phyloP scores from a whole-genome alignment of 129 eudicot genomes.

The Scalesia atractyloides region DNA sequence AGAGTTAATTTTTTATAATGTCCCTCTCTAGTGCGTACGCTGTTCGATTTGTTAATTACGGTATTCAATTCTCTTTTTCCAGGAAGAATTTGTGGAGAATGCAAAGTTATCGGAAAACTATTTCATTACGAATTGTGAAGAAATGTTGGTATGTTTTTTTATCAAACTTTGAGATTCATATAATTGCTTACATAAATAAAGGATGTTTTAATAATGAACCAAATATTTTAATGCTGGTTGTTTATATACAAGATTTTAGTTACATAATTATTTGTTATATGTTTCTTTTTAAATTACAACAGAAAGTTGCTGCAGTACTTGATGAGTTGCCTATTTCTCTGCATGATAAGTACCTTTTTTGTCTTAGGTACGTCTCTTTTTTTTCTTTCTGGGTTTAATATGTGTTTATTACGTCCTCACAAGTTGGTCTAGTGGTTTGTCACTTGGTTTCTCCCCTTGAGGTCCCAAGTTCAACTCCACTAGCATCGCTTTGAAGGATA shows the following conservation, averaged over 20 bases:
- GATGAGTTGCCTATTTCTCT: slow-evolving; percentile 86
- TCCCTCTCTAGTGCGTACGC: neutral
- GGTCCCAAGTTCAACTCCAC: no score
- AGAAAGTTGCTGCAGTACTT: slow-evolving; percentile 92
- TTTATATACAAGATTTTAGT: neutral
- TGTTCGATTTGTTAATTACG: slow-evolving; percentile 2
- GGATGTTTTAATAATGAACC: neutral
- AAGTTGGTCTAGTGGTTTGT: no score
- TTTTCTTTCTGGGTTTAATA: neutral
- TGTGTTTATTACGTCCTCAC: neutral
- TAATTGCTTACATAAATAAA: neutral
- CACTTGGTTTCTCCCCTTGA: no score
- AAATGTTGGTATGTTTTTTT: slow-evolving; percentile 63
- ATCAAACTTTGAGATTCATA: slow-evolving; percentile 12
- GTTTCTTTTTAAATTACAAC: slow-evolving; percentile 23
- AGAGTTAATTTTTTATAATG: neutral
- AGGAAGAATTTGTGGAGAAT: slow-evolving; percentile 83
- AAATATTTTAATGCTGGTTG: slow-evolving; percentile 6
- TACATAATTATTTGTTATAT: neutral
- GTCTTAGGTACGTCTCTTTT: slow-evolving; percentile 60
- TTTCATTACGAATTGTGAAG: slow-evolving; percentile 76
- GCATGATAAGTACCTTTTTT: slow-evolving; percentile 83
- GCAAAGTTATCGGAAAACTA: slow-evolving; percentile 81
- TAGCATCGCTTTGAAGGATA: no score
- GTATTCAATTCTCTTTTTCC: slow-evolving; percentile 15